These are phyloP conservation scores for Pilaira anomala DNA, from an alignment of 192 early-diverging fungal species.

Conservation along the genomic window DNA sequence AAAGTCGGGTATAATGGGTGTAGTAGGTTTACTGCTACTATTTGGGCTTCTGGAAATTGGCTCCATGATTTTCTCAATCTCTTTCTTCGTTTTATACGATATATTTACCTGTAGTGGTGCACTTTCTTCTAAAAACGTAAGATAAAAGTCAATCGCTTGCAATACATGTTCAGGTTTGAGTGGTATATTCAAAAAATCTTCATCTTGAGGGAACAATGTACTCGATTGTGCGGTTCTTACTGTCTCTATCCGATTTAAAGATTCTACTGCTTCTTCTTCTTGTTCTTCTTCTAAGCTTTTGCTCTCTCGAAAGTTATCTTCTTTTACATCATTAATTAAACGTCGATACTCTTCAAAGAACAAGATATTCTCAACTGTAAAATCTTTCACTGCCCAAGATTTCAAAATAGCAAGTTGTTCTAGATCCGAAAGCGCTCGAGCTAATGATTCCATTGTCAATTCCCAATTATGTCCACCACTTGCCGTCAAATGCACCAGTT, in stretches of 20 bases:
- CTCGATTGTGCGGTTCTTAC: neutral
- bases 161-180: too few relatives aligned
- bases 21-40: too few relatives aligned
- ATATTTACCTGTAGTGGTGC: slow-evolving; percentile 27
- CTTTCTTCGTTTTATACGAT: slow-evolving; percentile 8
- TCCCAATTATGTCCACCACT: neutral
- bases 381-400: slow-evolving; percentile 21
- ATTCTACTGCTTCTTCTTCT: too few relatives aligned
- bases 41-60: too few relatives aligned
- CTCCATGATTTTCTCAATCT: neutral
- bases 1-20: too few relatives aligned
- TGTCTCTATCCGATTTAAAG: too few relatives aligned
- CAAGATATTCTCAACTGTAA: slow-evolving; percentile 25
- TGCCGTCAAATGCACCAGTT: neutral
- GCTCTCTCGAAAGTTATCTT: too few relatives aligned
- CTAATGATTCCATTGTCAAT: slow-evolving; percentile 11
- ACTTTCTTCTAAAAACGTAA: slow-evolving; percentile 11
- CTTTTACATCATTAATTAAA: neutral
- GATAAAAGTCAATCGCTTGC: slow-evolving; percentile 17
- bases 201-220: neutral
- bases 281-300: too few relatives aligned
- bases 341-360: slow-evolving; percentile 22
- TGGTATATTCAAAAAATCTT: neutral
- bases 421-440: neutral
- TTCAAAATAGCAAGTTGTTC: slow-evolving; percentile 4